Percentiles rank a stretch among this genome's conserved stretches.
Conservation (phyloP, 805 yeast genomes). For the Wickerhamomyces rabaulensis region DNA sequence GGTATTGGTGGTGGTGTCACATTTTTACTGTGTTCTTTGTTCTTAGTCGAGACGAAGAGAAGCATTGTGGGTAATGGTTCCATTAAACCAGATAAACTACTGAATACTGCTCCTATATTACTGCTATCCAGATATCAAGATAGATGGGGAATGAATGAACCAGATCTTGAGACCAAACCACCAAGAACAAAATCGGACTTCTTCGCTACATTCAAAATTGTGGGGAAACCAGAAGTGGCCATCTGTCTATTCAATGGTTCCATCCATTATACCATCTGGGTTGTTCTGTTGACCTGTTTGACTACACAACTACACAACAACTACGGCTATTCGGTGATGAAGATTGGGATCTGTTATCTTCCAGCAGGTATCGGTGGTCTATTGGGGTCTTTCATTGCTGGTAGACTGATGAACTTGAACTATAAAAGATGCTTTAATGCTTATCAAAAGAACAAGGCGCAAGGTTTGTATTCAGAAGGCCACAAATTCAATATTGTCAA, state of each 20-base stretch:
- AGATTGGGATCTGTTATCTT: conserved; percentile 67
- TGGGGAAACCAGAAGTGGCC: conserved; percentile 38
- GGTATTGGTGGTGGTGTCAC: conserved; percentile 57
- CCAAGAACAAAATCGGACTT: conserved; percentile 22
- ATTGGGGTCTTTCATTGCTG: conserved; percentile 53
- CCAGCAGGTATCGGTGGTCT: conserved; percentile 71
- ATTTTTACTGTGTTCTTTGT: conserved; percentile 26
- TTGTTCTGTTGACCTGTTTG: conserved; percentile 60
- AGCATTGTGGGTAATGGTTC: conserved; percentile 73
- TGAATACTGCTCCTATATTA: conserved; percentile 43
- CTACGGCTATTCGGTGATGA: conserved; percentile 47
- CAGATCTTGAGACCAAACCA: conserved; percentile 26
- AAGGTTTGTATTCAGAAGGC: conserved; percentile 18
- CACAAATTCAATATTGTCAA: conserved; percentile 46
- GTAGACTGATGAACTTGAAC: conserved; percentile 48
- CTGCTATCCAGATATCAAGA: conserved; percentile 5
- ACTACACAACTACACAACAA: conserved; percentile 45
- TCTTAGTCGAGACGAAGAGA: conserved; percentile 74
- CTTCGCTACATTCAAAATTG: conserved; percentile 38
- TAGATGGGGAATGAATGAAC: conserved; percentile 25
- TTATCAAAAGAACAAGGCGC: conserved; percentile 15
- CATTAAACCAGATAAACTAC: conserved; percentile 38
- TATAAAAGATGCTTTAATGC: conserved; percentile 35
- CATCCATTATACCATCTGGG: conserved; percentile 65
- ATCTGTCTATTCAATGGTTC: conserved; percentile 52